Percentiles rank a stretch among this genome's conserved stretches.
Conservation (phyloP, 352 stramenopile genomes). For the Pythium pyrilobum region DNA sequence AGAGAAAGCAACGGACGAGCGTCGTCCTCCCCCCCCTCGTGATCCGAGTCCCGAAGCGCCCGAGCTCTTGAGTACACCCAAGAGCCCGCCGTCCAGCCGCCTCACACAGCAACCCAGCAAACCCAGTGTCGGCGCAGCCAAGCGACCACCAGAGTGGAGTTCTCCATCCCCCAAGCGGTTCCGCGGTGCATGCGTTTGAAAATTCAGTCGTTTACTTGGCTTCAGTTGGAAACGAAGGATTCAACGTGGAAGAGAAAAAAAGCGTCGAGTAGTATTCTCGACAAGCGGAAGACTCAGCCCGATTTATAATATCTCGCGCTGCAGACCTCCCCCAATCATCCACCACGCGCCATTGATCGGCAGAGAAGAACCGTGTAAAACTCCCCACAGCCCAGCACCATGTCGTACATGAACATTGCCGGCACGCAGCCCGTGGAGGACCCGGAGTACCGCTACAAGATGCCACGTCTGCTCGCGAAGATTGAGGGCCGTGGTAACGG, state of each 20-base stretch:
- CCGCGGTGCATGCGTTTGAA: conserved; percentile 87
- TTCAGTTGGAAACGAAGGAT: conserved; percentile 70
- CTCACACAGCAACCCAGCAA: not conserved
- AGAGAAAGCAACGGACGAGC: not conserved
- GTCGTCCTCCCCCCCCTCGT: not conserved
- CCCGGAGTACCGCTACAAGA: conserved; percentile 98
- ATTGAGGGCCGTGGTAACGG: conserved; percentile 99
- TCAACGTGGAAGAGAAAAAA: conserved; percentile 81
- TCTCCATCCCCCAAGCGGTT: conserved; percentile 19
- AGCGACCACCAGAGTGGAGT: not conserved
- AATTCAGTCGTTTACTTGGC: conserved; percentile 45
- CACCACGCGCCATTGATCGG: conserved; percentile 5
- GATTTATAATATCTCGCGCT: conserved; percentile 22
- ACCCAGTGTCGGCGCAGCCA: not conserved
- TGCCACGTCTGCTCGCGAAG: conserved; percentile 95
- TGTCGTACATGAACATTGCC: conserved; percentile 90
- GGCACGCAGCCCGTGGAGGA: conserved; percentile 89
- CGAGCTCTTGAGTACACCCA: no score
- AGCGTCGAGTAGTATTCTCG: conserved; percentile 20
- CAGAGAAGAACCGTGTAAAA: conserved; percentile 27
- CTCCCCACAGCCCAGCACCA: conserved; percentile 25
- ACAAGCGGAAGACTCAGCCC: conserved; percentile 26
- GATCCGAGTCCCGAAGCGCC: no score
- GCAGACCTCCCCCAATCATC: not conserved
- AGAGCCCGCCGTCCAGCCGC: not conserved